Conservation (phyloP, 2,329 filamentous ascomycete species). For the Gnomoniopsis smithogilvyi region DNA sequence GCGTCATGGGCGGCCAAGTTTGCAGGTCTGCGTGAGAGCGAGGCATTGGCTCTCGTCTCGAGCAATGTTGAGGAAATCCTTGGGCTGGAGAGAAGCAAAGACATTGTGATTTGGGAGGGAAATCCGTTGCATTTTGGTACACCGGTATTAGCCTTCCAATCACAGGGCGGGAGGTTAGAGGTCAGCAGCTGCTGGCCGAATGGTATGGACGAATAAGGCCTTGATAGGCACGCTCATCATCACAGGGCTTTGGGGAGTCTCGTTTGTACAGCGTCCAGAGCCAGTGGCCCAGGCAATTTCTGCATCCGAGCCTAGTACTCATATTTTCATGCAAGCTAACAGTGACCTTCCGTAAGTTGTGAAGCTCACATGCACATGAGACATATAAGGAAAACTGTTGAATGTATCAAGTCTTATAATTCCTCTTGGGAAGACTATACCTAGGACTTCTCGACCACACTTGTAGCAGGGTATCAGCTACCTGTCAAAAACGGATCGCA, state of each 20-base stretch:
- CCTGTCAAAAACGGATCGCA: too few relatives aligned
- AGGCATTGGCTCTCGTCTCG: constrained; percentile 35
- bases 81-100: constrained; percentile 30
- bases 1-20: constrained; percentile 39
- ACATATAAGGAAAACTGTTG: too few relatives aligned
- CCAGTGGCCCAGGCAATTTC: too few relatives aligned
- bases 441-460: too few relatives aligned
- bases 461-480: too few relatives aligned
- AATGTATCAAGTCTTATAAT: too few relatives aligned
- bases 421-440: too few relatives aligned
- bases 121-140: constrained; percentile 38
- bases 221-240: background rate
- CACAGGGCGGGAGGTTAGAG: constrained; percentile 26
- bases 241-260: background rate
- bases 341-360: too few relatives aligned
- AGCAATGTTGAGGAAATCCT: constrained; percentile 40
- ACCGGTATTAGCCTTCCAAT: constrained; percentile 34
- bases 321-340: too few relatives aligned
- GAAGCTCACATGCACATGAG: too few relatives aligned
- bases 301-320: too few relatives aligned
- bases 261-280: background rate
- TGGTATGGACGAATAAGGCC: constrained; percentile 13
- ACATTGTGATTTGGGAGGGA: constrained; percentile 42
- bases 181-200: constrained; percentile 33
- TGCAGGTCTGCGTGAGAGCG: constrained; percentile 30